These are phyloP conservation scores for Cladochytrium replicatum DNA, from an alignment of 192 early-diverging fungal genomes.

Conservation along the genomic window DNA sequence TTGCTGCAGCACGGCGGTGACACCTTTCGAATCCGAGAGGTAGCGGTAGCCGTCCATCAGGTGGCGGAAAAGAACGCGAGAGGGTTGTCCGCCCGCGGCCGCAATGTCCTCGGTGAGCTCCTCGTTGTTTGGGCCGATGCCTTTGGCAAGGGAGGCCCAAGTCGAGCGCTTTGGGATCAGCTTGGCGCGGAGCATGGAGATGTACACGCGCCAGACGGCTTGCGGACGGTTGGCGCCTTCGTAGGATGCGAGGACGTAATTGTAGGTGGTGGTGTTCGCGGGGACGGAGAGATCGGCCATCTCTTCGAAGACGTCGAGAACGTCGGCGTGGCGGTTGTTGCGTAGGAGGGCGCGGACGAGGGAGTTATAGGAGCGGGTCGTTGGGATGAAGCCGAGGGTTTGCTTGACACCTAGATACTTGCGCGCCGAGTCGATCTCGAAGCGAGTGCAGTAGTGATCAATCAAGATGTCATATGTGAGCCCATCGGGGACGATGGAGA, in stretches of 20 bases:
- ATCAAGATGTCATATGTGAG: conserved; percentile 10
- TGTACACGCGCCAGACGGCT: no score
- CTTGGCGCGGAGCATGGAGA: no score
- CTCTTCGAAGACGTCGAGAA: conserved; percentile 2
- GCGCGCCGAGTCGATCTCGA: conserved; percentile 5
- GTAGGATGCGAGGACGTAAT: not conserved
- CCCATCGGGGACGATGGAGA: conserved; percentile 7
- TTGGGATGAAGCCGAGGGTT: not conserved
- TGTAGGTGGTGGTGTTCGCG: conserved; percentile 6
- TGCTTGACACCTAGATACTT: not conserved
- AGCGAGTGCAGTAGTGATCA: no score
- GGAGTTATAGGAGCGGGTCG: conserved; percentile 9
- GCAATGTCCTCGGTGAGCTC: no score
- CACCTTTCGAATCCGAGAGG: no score
- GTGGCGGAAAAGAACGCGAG: no score
- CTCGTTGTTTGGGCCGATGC: no score
- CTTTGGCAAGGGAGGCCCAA: no score
- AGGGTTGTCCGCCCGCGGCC: no score
- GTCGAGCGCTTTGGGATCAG: no score
- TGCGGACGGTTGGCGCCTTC: conserved; percentile 4
- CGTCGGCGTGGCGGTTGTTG: not conserved
- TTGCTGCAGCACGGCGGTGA: no score
- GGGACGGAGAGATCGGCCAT: conserved; percentile 5
- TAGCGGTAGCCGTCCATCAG: no score
- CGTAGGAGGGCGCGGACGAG: not conserved